These are phyloP conservation scores for Fonsecaea nubica DNA, from an alignment of 2,329 filamentous ascomycete species.

Conservation along the genomic window DNA sequence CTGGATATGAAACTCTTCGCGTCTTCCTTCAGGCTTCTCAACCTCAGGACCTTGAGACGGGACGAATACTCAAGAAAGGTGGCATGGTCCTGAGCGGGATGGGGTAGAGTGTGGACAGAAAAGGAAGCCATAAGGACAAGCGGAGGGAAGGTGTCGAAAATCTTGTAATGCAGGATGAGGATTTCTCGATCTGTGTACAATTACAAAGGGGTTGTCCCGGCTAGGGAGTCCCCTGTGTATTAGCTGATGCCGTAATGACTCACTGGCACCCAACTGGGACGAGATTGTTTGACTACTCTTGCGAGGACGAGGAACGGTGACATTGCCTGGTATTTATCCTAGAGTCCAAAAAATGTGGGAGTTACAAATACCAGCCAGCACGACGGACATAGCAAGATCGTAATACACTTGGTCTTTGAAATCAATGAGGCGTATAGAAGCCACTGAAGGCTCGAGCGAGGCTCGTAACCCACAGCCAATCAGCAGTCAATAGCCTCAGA, in stretches of 20 bases:
- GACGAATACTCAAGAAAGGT: conserved; percentile 27
- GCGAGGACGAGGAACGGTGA: too few relatives aligned
- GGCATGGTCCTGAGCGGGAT: conserved; percentile 19
- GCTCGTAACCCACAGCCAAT: not conserved
- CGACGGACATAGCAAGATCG: not conserved
- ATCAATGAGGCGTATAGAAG: not conserved
- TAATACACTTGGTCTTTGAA: not conserved
- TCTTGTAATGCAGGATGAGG: not conserved
- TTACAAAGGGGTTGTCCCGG: not conserved
- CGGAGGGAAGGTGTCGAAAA: not conserved
- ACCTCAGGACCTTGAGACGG: conserved; percentile 38
- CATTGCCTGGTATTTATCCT: too few relatives aligned
- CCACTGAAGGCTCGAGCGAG: not conserved
- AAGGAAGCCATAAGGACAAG: conserved; percentile 19
- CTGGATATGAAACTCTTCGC: conserved; percentile 43
- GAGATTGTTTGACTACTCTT: too few relatives aligned
- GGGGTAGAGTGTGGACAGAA: conserved; percentile 27
- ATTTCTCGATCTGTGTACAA: not conserved
- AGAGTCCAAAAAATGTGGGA: too few relatives aligned
- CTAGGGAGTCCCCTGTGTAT: not conserved
- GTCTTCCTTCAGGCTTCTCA: conserved; percentile 42
- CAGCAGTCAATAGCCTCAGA: not conserved
- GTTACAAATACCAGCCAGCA: not conserved
- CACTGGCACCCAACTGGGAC: not conserved
- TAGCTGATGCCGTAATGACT: not conserved